These are phyloP conservation scores for Cucumis variabilis DNA, from an alignment of 331 rosid genomes.

Conservation along the genomic window DNA sequence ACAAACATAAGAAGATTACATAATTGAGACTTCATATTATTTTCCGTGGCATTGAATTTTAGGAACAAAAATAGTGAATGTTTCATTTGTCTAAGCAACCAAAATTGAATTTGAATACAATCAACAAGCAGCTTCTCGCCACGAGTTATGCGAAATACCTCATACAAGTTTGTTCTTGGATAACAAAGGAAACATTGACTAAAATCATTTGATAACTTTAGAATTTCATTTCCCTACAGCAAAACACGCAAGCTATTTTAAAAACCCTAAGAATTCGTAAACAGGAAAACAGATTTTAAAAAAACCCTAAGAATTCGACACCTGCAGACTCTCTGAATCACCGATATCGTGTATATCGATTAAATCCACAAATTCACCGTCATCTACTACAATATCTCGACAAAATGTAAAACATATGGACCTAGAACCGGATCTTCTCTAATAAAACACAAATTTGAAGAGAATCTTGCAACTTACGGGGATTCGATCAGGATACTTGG, in stretches of 20 bases:
- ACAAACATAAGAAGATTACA: background rate
- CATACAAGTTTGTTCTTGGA: background rate
- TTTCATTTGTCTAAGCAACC: background rate
- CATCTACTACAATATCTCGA: background rate
- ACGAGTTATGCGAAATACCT: background rate
- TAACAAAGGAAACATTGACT: background rate
- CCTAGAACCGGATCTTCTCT: background rate
- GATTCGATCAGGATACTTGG: conserved; percentile 77
- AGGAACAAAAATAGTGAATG: conserved; percentile 10
- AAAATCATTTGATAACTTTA: background rate
- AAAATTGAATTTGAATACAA: conserved; percentile 1
- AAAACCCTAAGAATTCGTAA: background rate
- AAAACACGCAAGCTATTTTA: background rate
- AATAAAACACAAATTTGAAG: background rate
- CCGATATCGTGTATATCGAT: background rate
- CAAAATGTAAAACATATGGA: background rate
- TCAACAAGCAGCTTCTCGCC: background rate
- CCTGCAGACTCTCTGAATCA: background rate
- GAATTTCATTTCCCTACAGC: background rate
- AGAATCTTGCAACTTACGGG: conserved; percentile 50
- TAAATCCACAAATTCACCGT: conserved; percentile 7
- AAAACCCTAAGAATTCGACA: background rate
- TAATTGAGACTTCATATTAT: background rate
- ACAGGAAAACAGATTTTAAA: background rate
- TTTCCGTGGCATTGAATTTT: background rate